Conservation (phyloP, 768 basidiomycete genomes). For the Phylloporus sp. region DNA sequence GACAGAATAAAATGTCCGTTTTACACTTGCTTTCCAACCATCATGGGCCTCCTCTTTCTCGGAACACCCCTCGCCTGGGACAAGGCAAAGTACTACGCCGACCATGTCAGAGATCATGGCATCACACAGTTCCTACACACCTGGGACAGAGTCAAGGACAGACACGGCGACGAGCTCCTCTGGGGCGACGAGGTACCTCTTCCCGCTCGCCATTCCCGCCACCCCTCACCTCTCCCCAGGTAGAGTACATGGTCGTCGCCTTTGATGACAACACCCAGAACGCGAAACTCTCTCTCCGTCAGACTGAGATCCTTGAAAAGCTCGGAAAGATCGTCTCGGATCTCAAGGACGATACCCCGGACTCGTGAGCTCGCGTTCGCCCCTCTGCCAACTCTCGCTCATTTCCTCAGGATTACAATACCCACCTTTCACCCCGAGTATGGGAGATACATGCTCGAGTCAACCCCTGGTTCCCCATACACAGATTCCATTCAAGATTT, state of each 20-base stretch:
- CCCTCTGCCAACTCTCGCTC: neutral
- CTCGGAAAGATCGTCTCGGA: slow-evolving; percentile 64
- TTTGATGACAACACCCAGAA: slow-evolving; percentile 77
- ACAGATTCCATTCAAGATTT: slow-evolving; percentile 83
- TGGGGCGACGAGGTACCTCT: slow-evolving; percentile 95
- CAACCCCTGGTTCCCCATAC: slow-evolving; percentile 94
- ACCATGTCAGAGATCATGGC: slow-evolving; percentile 89
- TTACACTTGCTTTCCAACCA: neutral
- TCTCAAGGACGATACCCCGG: slow-evolving; percentile 48
- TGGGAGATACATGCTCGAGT: slow-evolving; percentile 98
- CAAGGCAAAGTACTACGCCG: slow-evolving; percentile 79
- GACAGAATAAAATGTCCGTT: neutral
- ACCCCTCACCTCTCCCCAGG: slow-evolving; percentile 40
- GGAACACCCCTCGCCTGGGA: slow-evolving; percentile 94
- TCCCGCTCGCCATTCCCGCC: neutral
- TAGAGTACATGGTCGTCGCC: slow-evolving; percentile 94
- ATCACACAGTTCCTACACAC: slow-evolving; percentile 93
- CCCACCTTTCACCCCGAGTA: slow-evolving; percentile 98
- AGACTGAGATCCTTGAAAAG: slow-evolving; percentile 88
- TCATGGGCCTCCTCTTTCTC: slow-evolving; percentile 89
- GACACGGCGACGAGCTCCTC: slow-evolving; percentile 84
- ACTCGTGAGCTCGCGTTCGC: slow-evolving; percentile 44
- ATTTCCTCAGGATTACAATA: slow-evolving; percentile 51
- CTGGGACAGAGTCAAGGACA: slow-evolving; percentile 90
- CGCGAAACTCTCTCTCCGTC: slow-evolving; percentile 88